Evolutionary conservation across 1,284 basidiomycete species (phyloP), one percentile per base, ranked within the genome.

Genomic region (Tylopilus orsonianus): DNA sequence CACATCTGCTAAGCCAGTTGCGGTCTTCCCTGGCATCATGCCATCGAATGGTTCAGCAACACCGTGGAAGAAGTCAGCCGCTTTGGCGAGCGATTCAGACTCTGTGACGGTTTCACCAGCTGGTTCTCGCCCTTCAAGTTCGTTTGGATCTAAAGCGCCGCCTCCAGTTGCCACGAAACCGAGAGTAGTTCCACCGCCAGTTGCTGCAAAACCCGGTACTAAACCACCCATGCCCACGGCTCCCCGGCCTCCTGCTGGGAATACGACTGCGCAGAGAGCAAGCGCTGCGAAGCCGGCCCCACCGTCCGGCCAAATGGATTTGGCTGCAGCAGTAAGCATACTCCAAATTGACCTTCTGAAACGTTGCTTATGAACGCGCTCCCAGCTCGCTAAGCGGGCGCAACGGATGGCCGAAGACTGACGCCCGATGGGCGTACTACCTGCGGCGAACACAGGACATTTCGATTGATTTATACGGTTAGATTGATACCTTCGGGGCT

Each of bases 251-350:
- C 57, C 64, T 18, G 69, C 75, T 35, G 69, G 61, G 20, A 69
- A 73, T 4, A 66, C 74, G 1, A 65, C 71, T 20, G 71, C 75
- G n/a, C 72, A 78, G 53, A 66, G 72, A 55, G 71, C 76, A 57
- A 67, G 72, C 36, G 72, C 68, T 20, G 73, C 71, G 13, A 60
- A 65, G 38, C 63, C 60, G 19, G 60, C 64, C 41, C 72, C 73
- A 2, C 69, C 73, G 8, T 73, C 62, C 20, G 84, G 90, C 20
- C 90, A 93, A 65, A 61, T 92, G 70, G 91, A 93, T 70, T 71
- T 94, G 56, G 90, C 90, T 53, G 89, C 90, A 56, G 81, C 77
- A 44, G 87, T 89, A 58, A 72, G 84, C 76, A 6, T 33, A 42
- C 27, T 29, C 6, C 32, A n/a, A 27, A 13, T 23, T 42, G n/a